These are phyloP conservation scores for Dalbergia cultrata DNA, from an alignment of 306 rosid species.

Conservation along the genomic window DNA sequence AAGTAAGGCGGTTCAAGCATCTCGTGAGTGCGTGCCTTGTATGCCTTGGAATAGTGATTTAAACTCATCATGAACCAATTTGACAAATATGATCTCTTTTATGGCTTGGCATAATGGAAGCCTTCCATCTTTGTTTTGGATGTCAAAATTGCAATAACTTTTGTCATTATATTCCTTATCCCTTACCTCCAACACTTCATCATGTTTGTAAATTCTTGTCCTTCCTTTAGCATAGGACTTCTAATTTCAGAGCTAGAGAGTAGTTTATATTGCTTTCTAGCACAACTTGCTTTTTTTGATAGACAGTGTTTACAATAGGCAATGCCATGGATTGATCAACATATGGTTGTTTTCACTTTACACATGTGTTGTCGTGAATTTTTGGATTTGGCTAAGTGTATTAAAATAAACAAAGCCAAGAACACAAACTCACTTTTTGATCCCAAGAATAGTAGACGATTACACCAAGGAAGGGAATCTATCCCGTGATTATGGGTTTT, in stretches of 20 bases:
- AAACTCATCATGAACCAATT: neutral
- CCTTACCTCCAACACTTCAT: neutral
- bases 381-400: too few species aligned
- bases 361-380: too few species aligned
- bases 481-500: too few species aligned
- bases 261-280: neutral
- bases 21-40: constrained; percentile 61
- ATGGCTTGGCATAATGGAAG: neutral
- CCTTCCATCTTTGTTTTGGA: neutral
- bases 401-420: too few species aligned
- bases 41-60: neutral
- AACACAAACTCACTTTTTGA: too few species aligned
- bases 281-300: too few species aligned
- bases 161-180: neutral
- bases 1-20: constrained; percentile 88
- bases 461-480: too few species aligned
- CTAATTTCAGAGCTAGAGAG: neutral
- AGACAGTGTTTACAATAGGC: too few species aligned
- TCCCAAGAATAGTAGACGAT: too few species aligned
- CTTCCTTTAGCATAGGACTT: neutral
- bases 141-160: neutral
- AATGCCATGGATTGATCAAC: too few species aligned
- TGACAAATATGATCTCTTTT: neutral
- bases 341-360: too few species aligned
- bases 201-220: neutral